Evolutionary conservation across 495 filamentous ascomycete species (phyloP).

Genomic region (Penicillium coprophilum): DNA sequence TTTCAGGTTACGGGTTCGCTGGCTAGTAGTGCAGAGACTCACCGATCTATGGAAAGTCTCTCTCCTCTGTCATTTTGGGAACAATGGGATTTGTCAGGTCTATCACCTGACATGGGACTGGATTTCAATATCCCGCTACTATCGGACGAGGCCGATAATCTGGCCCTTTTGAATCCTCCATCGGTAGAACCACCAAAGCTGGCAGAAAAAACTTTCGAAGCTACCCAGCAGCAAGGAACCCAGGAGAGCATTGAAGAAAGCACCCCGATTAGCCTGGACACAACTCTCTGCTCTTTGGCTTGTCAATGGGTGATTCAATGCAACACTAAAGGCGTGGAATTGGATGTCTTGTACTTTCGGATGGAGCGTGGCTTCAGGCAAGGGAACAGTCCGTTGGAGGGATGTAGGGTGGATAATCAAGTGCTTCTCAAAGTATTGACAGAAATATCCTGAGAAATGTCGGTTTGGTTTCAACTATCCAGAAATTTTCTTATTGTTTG

Average conservation of each 20-base stretch:
- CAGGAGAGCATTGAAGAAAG: not conserved
- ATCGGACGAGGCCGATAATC: not conserved
- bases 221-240: not conserved
- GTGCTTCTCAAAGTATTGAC: not conserved
- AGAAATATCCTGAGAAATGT: not conserved
- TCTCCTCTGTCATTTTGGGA: not conserved
- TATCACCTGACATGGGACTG: not conserved
- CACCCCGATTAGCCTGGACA: not conserved
- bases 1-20: not conserved
- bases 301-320: constrained; percentile 5
- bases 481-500: not conserved
- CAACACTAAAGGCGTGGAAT: not conserved
- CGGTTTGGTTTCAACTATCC: not conserved
- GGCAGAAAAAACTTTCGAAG: not conserved
- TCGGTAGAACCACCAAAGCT: not conserved
- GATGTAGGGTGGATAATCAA: constrained; percentile 7
- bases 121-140: not conserved
- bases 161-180: no score
- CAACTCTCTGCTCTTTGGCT: not conserved
- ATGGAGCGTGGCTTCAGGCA: constrained; percentile 3
- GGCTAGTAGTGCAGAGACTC: not conserved
- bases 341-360: constrained; percentile 1
- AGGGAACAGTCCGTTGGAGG: not conserved
- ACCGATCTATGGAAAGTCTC: not conserved
- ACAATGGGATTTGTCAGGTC: not conserved